phyloP scores from a whole-genome alignment of 2,329 filamentous ascomycete genomes.

The Paramyrothecium roridum region DNA sequence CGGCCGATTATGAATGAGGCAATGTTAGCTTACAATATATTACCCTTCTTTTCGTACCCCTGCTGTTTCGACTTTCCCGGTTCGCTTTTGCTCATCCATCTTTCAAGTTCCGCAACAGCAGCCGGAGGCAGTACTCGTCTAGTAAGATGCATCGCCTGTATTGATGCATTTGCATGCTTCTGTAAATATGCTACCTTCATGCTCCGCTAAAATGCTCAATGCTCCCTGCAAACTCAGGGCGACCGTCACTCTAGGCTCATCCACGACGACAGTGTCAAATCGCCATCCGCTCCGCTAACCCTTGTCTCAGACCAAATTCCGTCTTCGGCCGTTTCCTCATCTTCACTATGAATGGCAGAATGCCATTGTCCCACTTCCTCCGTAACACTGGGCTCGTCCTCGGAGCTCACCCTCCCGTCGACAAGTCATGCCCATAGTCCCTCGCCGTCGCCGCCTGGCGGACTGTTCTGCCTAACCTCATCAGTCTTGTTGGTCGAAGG shows the following conservation, averaged over 20 bases:
- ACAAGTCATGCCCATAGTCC: conserved; percentile 1
- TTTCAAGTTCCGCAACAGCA: too few species aligned
- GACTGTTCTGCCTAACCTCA: background rate
- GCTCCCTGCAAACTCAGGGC: too few species aligned
- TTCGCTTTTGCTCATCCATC: too few species aligned
- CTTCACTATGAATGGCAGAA: background rate
- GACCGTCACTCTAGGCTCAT: background rate
- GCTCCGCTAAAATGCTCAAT: too few species aligned
- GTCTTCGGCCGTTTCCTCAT: background rate
- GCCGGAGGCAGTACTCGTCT: too few species aligned
- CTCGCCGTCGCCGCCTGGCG: background rate
- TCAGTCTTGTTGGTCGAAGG: background rate
- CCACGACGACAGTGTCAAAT: background rate
- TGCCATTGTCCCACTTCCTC: background rate
- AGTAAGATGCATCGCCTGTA: too few species aligned
- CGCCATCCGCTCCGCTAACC: background rate
- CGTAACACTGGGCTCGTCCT: background rate
- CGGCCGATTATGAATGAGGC: conserved; percentile 13
- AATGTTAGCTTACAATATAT: background rate
- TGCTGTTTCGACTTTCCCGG: too few species aligned
- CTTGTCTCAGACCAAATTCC: background rate
- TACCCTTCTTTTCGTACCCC: too few species aligned
- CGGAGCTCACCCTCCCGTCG: conserved; percentile 4
- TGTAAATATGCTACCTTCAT: too few species aligned
- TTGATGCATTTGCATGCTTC: too few species aligned